Evolutionary conservation across 192 early-diverging fungal species (phyloP).

Genomic region (Coemansia sp.): DNA sequence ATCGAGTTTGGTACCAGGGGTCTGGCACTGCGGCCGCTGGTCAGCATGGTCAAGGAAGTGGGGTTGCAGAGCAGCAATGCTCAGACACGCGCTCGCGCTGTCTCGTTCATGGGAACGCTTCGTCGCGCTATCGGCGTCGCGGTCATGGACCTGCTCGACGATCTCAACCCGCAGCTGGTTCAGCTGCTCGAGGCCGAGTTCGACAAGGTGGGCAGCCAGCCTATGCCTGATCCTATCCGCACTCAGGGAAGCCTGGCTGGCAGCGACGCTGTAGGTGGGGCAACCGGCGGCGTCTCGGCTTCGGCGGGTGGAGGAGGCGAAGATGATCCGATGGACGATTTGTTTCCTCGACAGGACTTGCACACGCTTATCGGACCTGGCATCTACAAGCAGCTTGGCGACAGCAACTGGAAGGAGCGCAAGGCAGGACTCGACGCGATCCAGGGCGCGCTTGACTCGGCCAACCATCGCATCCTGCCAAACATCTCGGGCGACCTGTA

Average conservation of each 20-base stretch:
- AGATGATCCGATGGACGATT: constrained; percentile 72
- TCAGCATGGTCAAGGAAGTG: constrained; percentile 79
- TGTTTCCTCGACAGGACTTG: constrained; percentile 89
- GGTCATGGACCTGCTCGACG: constrained; percentile 80
- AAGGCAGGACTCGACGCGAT: constrained; percentile 90
- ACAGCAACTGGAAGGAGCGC: constrained; percentile 90
- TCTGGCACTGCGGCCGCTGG: constrained; percentile 71
- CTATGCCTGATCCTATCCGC: constrained; percentile 48
- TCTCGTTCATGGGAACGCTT: constrained; percentile 79
- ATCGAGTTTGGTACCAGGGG: constrained; percentile 90
- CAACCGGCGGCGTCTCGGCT: neutral
- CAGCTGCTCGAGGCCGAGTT: constrained; percentile 91
- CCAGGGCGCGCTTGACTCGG: constrained; percentile 66
- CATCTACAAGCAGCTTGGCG: constrained; percentile 59
- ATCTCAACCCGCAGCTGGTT: constrained; percentile 80
- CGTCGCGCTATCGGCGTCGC: constrained; percentile 80
- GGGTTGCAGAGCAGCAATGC: constrained; percentile 82
- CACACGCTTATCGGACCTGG: constrained; percentile 59
- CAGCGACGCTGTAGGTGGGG: constrained; percentile 1
- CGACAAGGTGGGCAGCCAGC: constrained; percentile 73
- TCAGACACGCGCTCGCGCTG: constrained; percentile 75
- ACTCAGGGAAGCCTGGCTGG: constrained; percentile 31
- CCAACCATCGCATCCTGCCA: constrained; percentile 82
- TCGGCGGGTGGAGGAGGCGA: constrained; percentile 10
- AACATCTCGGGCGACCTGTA: constrained; percentile 75